These are phyloP conservation scores for Colletotrichum eremochloae DNA, from an alignment of 2,329 filamentous ascomycete species.

Conservation along the genomic window DNA sequence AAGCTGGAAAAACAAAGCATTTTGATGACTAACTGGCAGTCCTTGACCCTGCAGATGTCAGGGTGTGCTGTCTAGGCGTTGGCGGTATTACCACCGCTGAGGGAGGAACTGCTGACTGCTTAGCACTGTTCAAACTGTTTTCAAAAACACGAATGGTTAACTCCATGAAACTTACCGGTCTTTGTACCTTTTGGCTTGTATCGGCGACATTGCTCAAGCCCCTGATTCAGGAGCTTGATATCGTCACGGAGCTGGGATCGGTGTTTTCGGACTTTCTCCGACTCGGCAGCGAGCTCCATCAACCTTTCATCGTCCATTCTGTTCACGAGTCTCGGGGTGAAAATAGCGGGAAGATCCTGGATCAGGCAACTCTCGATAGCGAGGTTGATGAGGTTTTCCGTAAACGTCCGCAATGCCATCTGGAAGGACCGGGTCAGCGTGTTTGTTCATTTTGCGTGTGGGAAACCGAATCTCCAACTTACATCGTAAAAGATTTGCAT, in stretches of 20 bases:
- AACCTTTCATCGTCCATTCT: slow-evolving; percentile 51
- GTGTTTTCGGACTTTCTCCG: slow-evolving; percentile 44
- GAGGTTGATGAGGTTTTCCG: slow-evolving; percentile 63
- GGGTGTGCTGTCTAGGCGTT: too few species aligned
- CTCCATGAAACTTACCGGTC: neutral
- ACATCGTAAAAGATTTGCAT: slow-evolving; percentile 61
- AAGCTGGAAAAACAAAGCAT: too few species aligned
- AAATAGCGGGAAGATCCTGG: slow-evolving; percentile 54
- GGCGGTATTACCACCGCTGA: too few species aligned
- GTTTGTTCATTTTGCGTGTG: neutral
- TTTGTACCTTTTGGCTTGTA: slow-evolving; percentile 28
- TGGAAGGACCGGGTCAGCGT: slow-evolving; percentile 42
- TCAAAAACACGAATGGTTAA: neutral
- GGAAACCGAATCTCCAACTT: neutral
- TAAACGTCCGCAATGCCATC: slow-evolving; percentile 59
- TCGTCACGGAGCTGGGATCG: slow-evolving; percentile 38
- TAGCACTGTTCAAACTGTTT: too few species aligned
- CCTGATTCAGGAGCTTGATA: slow-evolving; percentile 42
- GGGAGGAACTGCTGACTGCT: too few species aligned
- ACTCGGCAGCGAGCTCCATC: slow-evolving; percentile 50
- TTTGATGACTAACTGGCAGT: too few species aligned
- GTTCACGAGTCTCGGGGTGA: slow-evolving; percentile 55
- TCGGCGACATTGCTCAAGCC: slow-evolving; percentile 43
- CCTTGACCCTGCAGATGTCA: too few species aligned
- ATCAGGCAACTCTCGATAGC: slow-evolving; percentile 64